Evolutionary conservation across 78 protist species (phyloP).

Genomic region (Cavenderia fasciculata): DNA sequence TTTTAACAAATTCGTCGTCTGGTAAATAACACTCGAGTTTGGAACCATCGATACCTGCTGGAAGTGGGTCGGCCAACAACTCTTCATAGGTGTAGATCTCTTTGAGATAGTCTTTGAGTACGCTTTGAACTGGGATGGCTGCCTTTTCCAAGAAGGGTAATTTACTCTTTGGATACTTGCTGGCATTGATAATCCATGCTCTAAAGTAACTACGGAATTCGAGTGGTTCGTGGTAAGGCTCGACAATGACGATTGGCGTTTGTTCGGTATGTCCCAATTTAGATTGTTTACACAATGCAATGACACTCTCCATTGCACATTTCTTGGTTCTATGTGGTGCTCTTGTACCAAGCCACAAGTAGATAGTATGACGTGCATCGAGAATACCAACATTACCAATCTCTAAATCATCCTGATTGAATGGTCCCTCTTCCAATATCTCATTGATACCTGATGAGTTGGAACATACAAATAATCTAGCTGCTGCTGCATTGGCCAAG

Average conservation of each 20-base stretch:
- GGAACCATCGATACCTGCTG: constrained; percentile 69
- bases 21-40: constrained; percentile 50
- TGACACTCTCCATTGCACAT: constrained; percentile 44
- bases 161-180: constrained; percentile 67
- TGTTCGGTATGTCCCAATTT: constrained; percentile 30
- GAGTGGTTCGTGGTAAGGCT: constrained; percentile 57
- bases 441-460: constrained; percentile 69
- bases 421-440: constrained; percentile 30
- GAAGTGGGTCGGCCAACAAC: constrained; percentile 60
- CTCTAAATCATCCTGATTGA: constrained; percentile 74
- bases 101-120: constrained; percentile 64
- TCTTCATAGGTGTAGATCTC: constrained; percentile 73
- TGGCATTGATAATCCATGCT: constrained; percentile 41
- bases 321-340: constrained; percentile 41
- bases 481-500: neutral
- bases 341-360: constrained; percentile 56
- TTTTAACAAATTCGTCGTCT: constrained; percentile 77
- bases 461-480: constrained; percentile 45
- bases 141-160: constrained; percentile 42
- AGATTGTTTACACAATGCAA: constrained; percentile 20
- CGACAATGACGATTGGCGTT: constrained; percentile 10
- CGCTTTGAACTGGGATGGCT: constrained; percentile 25
- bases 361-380: constrained; percentile 55
- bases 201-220: constrained; percentile 52
- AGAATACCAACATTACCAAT: constrained; percentile 31